phyloP scores from a whole-genome alignment of 2,329 filamentous ascomycete genomes.

The Aspergillaceae sp. region DNA sequence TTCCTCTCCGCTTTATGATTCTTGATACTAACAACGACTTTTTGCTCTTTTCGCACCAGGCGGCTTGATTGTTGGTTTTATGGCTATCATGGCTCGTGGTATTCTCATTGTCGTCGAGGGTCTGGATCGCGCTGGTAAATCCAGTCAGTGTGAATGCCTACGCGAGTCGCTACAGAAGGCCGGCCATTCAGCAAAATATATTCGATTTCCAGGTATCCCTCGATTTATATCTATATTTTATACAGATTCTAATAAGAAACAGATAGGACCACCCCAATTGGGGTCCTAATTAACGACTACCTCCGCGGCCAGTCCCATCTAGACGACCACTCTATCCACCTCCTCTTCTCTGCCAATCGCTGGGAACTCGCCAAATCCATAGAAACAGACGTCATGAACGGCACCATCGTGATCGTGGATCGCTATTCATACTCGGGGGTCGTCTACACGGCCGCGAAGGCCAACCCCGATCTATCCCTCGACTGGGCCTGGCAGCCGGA shows the following conservation, averaged over 20 bases:
- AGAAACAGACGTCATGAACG: constrained; percentile 46
- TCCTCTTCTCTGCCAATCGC: constrained; percentile 82
- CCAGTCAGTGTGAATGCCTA: constrained; percentile 72
- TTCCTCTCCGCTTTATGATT: background rate
- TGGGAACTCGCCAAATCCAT: constrained; percentile 58
- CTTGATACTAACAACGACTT: background rate
- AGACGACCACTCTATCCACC: constrained; percentile 82
- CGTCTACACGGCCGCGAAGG: constrained; percentile 86
- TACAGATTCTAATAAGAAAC: background rate
- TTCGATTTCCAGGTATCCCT: constrained; percentile 56
- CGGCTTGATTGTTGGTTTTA: background rate
- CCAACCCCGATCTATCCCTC: constrained; percentile 59
- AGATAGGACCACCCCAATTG: constrained; percentile 79
- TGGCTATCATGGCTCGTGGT: constrained; percentile 42
- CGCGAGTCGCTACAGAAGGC: constrained; percentile 43
- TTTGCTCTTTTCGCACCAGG: background rate
- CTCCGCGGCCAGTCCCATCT: constrained; percentile 62
- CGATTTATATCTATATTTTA: no score
- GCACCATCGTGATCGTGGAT: constrained; percentile 74
- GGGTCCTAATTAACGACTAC: constrained; percentile 78
- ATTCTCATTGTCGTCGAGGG: constrained; percentile 80
- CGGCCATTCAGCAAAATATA: constrained; percentile 47
- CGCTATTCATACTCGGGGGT: constrained; percentile 93
- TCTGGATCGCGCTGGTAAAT: constrained; percentile 83
- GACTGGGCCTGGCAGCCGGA: constrained; percentile 80